These are phyloP conservation scores for Eutypella sp. DNA, from an alignment of 2,329 filamentous ascomycete species.

Conservation along the genomic window DNA sequence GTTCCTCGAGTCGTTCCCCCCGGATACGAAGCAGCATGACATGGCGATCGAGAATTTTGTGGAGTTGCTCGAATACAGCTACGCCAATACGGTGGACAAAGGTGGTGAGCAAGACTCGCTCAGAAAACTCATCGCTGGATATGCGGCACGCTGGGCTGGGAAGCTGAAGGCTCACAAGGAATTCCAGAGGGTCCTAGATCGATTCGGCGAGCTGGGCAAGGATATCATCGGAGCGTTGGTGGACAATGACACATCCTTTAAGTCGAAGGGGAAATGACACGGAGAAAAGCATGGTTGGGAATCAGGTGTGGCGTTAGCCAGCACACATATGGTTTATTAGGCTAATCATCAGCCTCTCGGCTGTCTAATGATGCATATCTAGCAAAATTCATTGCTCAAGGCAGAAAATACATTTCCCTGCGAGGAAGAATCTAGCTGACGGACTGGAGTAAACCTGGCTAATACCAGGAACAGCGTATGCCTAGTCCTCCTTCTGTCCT, in stretches of 20 bases:
- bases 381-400: not conserved
- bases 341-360: too few species aligned
- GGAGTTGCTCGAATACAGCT: conserved; percentile 31
- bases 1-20: conserved; percentile 26
- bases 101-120: conserved; percentile 5
- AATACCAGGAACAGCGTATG: not conserved
- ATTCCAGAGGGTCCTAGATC: conserved; percentile 10
- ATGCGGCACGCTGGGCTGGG: conserved; percentile 11
- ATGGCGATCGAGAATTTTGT: conserved; percentile 23
- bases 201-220: conserved; percentile 7
- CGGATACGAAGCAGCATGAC: conserved; percentile 24
- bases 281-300: not conserved
- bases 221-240: conserved; percentile 9
- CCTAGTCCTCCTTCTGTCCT: not conserved
- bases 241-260: too few species aligned
- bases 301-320: too few species aligned
- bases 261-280: too few species aligned
- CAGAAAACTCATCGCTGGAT: conserved; percentile 8
- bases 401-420: too few species aligned
- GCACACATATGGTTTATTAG: too few species aligned
- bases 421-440: not conserved
- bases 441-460: not conserved
- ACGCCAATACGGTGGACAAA: conserved; percentile 23
- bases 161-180: conserved; percentile 8
- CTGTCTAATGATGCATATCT: not conserved